Percentiles rank a stretch among this genome's conserved stretches.
Evolutionary conservation across 306 rosid species (phyloP).

Genomic region (Cucurbita maxima): DNA sequence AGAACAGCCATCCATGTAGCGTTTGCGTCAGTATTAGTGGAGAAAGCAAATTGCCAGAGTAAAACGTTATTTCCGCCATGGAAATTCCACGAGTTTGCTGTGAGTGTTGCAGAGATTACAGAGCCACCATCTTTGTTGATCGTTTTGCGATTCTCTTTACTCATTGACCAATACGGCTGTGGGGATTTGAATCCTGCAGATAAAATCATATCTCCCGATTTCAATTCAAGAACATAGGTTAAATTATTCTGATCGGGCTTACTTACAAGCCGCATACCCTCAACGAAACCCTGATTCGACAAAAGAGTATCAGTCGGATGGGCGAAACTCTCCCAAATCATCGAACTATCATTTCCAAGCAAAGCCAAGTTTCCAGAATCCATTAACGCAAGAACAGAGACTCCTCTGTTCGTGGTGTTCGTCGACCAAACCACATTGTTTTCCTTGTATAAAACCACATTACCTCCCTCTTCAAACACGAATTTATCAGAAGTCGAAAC

Average conservation of each 20-base stretch:
- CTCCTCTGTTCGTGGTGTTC: constrained; percentile 30
- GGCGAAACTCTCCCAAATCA: constrained; percentile 72
- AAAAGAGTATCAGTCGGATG: constrained; percentile 73
- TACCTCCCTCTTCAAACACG: constrained; percentile 48
- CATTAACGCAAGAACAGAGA: constrained; percentile 40
- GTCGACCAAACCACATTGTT: constrained; percentile 46
- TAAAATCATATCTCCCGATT: constrained; percentile 48
- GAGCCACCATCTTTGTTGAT: constrained; percentile 28
- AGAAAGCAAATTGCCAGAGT: constrained; percentile 53
- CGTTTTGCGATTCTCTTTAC: constrained; percentile 36
- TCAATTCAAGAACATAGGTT: constrained; percentile 53
- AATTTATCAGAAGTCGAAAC: constrained; percentile 52
- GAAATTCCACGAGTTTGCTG: constrained; percentile 65
- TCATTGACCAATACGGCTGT: constrained; percentile 80
- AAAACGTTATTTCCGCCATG: constrained; percentile 36
- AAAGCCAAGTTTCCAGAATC: constrained; percentile 63
- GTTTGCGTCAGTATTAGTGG: constrained; percentile 19
- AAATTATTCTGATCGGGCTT: constrained; percentile 31
- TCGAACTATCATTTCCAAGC: constrained; percentile 21
- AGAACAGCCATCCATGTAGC: constrained; percentile 62
- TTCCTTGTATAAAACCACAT: constrained; percentile 31
- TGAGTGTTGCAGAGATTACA: constrained; percentile 34
- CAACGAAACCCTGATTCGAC: constrained; percentile 39
- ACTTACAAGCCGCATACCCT: constrained; percentile 62
- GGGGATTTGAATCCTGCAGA: constrained; percentile 45